Percentiles rank a stretch among this genome's conserved stretches.
Evolutionary conservation across 2,329 filamentous ascomycete genomes (phyloP).

Genomic region (Colletotrichum higginsianum): DNA sequence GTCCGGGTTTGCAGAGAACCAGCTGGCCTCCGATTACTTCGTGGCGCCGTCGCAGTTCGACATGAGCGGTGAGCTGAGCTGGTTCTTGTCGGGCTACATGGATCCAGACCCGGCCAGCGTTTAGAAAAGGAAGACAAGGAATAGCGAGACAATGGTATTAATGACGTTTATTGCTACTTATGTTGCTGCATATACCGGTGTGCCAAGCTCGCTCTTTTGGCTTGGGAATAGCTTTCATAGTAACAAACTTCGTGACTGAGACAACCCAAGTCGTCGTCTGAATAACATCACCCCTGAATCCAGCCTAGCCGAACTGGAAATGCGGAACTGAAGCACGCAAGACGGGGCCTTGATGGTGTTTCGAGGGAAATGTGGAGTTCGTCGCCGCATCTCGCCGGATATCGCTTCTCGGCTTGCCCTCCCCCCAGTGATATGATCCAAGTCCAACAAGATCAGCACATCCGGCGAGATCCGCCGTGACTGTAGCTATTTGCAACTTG

Average conservation of each 20-base stretch:
- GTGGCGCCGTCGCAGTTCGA: constrained; percentile 33
- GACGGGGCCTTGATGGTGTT: constrained; percentile 33
- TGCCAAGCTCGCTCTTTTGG: no score
- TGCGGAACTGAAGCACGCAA: constrained; percentile 14
- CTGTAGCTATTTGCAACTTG: neutral
- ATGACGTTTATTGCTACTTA: no score
- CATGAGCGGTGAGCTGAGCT: constrained; percentile 33
- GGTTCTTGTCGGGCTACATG: constrained; percentile 32
- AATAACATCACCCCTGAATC: no score
- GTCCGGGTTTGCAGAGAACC: constrained; percentile 29
- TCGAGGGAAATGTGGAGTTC: constrained; percentile 7
- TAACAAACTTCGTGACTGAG: no score
- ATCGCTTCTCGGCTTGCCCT: constrained; percentile 21
- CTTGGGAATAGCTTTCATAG: no score
- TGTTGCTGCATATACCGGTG: no score
- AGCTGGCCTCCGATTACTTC: constrained; percentile 26
- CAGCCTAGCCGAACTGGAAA: no score
- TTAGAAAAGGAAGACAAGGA: neutral
- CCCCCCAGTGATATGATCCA: no score
- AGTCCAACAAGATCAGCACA: no score
- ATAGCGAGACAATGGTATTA: neutral
- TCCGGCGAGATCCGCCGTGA: neutral
- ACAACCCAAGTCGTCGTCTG: no score
- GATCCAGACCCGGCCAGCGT: constrained; percentile 11
- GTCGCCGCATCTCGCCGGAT: constrained; percentile 31